These are phyloP conservation scores for Vigna trinervia DNA, from an alignment of 306 rosid species.

Conservation along the genomic window DNA sequence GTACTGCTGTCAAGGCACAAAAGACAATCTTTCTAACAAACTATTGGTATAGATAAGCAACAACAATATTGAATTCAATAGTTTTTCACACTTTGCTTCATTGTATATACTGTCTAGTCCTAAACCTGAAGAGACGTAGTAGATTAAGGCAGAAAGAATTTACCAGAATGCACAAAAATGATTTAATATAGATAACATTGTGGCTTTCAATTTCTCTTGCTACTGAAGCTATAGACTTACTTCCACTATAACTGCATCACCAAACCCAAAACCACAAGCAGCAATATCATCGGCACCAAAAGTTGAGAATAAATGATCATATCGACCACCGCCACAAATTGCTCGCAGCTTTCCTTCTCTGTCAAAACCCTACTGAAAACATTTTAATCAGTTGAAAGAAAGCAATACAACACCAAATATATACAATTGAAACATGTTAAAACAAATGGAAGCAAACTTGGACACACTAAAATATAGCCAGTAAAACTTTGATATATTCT, in stretches of 20 bases:
- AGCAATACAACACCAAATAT: constrained; percentile 33
- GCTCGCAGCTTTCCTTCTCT: constrained; percentile 95
- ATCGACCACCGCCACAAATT: constrained; percentile 96
- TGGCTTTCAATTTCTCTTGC: constrained; percentile 29
- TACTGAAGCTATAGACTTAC: constrained; percentile 57
- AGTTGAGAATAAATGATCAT: constrained; percentile 88
- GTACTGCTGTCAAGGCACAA: no score
- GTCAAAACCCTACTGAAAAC: constrained; percentile 80
- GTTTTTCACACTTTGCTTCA: not conserved
- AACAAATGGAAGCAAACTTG: constrained; percentile 32
- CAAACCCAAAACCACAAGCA: constrained; percentile 98
- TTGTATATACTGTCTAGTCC: constrained; percentile 1
- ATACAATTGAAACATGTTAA: constrained; percentile 29
- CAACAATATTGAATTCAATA: no score
- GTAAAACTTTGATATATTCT: constrained; percentile 1
- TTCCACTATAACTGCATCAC: constrained; percentile 96
- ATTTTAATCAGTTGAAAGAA: constrained; percentile 38
- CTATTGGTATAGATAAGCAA: no score
- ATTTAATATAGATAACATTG: constrained; percentile 28
- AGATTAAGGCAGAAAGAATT: constrained; percentile 26
- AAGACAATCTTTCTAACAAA: no score
- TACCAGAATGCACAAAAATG: constrained; percentile 17
- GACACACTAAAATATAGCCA: constrained; percentile 27
- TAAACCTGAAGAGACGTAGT: not conserved
- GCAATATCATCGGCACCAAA: constrained; percentile 92